Evolutionary conservation across 163 green algal species (phyloP).

Genomic region (Chlamydomonas reinhardtii): DNA sequence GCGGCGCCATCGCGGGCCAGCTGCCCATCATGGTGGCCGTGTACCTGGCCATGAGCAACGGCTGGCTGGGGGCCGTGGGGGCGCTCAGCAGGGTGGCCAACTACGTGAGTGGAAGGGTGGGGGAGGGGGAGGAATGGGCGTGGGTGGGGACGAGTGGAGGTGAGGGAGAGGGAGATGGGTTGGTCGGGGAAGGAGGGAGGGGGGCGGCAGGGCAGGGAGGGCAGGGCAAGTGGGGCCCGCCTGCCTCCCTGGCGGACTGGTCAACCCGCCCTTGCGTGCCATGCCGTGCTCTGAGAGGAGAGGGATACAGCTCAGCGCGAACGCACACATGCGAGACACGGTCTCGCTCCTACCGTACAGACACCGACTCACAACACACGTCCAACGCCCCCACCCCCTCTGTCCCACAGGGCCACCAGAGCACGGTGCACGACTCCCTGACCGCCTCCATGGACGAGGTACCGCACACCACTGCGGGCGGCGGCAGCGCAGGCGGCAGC

Average conservation of each 20-base stretch:
- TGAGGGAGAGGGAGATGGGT: background rate
- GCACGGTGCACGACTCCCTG: constrained; percentile 35
- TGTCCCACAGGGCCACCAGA: constrained; percentile 37
- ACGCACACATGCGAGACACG: background rate
- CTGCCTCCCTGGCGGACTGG: no score
- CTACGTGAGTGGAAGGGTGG: no score
- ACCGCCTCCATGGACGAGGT: background rate
- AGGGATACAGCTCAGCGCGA: no score
- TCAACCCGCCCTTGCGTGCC: no score
- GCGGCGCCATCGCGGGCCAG: constrained; percentile 67
- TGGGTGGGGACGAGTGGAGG: background rate
- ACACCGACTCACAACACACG: no score
- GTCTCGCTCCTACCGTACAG: no score
- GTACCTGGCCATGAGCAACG: constrained; percentile 74
- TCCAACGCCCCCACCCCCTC: background rate
- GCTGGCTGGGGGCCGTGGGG: constrained; percentile 64
- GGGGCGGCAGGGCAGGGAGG: no score
- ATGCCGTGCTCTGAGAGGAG: no score
- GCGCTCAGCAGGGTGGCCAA: background rate
- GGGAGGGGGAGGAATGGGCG: background rate
- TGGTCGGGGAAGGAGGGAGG: no score
- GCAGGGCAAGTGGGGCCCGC: no score
- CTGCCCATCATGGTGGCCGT: constrained; percentile 76
- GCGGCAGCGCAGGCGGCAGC: background rate
- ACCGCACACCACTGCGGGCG: background rate